Evolutionary conservation across 2,329 filamentous ascomycete species (phyloP).

Genomic region (Niveomyces coronatus): DNA sequence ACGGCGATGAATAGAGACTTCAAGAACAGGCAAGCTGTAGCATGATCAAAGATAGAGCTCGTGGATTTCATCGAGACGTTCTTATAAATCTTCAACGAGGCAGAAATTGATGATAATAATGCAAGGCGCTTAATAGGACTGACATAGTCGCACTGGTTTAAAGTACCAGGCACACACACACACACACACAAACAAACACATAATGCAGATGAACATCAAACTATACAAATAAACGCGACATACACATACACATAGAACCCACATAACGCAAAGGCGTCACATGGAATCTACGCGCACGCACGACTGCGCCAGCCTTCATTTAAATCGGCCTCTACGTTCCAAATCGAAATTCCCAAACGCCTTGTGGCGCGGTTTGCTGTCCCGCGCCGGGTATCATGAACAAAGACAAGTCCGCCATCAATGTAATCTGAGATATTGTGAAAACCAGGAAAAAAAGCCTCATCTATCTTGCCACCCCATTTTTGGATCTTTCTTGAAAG

Average conservation of each 20-base stretch:
- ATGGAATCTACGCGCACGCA: slow-evolving; percentile 1
- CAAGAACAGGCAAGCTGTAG: slow-evolving; percentile 3
- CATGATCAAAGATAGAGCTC: not conserved
- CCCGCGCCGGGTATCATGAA: slow-evolving; percentile 8
- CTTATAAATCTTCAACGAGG: too few species aligned
- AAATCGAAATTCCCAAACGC: slow-evolving; percentile 2
- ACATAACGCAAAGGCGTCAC: too few species aligned
- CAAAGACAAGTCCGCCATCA: slow-evolving; percentile 4
- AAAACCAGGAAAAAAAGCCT: slow-evolving; percentile 1
- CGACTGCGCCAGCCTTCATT: not conserved
- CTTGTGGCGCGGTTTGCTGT: slow-evolving; percentile 3
- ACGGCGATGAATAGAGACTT: not conserved
- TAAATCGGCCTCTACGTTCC: slow-evolving; percentile 3
- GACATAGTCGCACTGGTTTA: too few species aligned
- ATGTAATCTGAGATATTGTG: slow-evolving; percentile 8
- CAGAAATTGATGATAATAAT: too few species aligned
- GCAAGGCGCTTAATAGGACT: too few species aligned
- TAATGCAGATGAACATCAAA: slow-evolving; percentile 5
- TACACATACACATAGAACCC: not conserved
- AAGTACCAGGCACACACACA: slow-evolving; percentile 9
- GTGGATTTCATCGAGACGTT: too few species aligned
- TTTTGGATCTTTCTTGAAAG: slow-evolving; percentile 3
- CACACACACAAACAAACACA: slow-evolving; percentile 9
- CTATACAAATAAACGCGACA: slow-evolving; percentile 9
- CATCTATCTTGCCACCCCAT: not conserved